Evolutionary conservation across 441 rosid genomes (phyloP), one percentile per base, ranked within the genome.

Genomic region (Adansonia grandidieri): DNA sequence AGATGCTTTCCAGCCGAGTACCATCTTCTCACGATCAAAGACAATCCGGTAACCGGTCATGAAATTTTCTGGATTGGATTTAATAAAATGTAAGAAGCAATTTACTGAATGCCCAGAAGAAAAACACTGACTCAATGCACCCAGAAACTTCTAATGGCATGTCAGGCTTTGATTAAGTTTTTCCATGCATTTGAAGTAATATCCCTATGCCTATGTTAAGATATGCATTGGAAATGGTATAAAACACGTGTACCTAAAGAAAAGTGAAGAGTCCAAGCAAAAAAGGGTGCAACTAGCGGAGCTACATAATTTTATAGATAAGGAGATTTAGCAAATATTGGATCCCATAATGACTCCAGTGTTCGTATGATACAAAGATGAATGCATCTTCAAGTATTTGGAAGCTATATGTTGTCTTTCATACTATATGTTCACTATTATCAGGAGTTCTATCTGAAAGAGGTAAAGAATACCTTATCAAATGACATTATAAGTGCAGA

Each of bases 1-100:
- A 28, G 98, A 89, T 86, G 78, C 85, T 82, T 84, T 92, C 99
- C 99, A 96, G 14, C 97, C 98, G 17, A 96, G 83, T 51, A 88
- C 73, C 71, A 87, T 86, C 80, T 86, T 89, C 84, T 96, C 97
- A 1, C 93, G 95, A 82, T 94, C 87, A 72, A 96, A 96, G 63
- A 94, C 86, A 20, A 96, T 80, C 0, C 85, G 91, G 74, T 96
- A 87, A 71, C 98, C 98, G 0, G 91, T 93, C 99, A 96, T 92
- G 88, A 96, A 94, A 83, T 96, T 96, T 88, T 96, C 98, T 96
- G 92, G 77, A 85, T 37, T 44, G 32, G 13, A 14, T 62, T 42
- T 24, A 79, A 9, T 19, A 28, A 79, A 40, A 44, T 54, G 51
- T 58, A 44, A 60, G 42, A 42, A 74, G 9, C 57, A 74, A 74